phyloP scores from a whole-genome alignment of 75 land plant species.

The Sequoiadendron giganteum region DNA sequence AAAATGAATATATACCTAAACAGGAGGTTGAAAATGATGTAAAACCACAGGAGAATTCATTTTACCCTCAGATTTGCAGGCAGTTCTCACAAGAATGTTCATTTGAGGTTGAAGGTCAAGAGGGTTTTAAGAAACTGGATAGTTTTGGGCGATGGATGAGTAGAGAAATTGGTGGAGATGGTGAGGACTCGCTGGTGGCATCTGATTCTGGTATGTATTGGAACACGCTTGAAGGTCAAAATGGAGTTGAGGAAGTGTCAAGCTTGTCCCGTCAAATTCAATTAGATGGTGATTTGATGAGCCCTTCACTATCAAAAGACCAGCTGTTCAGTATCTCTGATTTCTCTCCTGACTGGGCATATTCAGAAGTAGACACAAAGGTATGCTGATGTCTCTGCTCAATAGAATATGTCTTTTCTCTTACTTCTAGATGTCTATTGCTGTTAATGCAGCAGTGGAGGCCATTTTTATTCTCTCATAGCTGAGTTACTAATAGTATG shows the following conservation, averaged over 20 bases:
- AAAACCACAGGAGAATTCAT: neutral
- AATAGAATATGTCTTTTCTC: neutral
- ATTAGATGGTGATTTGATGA: conserved; percentile 45
- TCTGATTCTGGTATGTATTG: conserved; percentile 51
- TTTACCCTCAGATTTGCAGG: neutral
- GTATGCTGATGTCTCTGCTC: conserved; percentile 23
- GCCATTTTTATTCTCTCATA: neutral
- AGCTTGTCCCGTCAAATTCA: conserved; percentile 65
- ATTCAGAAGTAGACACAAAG: conserved; percentile 52
- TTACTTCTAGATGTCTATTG: neutral
- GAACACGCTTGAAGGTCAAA: conserved; percentile 39
- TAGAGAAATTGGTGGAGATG: conserved; percentile 60
- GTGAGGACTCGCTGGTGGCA: conserved; percentile 48
- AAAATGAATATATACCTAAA: conserved; percentile 2
- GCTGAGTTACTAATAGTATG: neutral
- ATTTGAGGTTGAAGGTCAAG: conserved; percentile 15
- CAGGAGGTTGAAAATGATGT: neutral
- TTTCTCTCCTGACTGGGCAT: conserved; percentile 88
- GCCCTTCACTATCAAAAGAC: conserved; percentile 62
- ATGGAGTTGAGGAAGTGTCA: conserved; percentile 47
- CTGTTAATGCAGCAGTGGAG: neutral
- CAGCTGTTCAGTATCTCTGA: conserved; percentile 75
- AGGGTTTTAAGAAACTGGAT: conserved; percentile 60
- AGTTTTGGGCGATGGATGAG: conserved; percentile 91
- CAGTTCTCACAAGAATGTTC: conserved; percentile 5